Evolutionary conservation across 768 basidiomycete species (phyloP).

Genomic region (Termitomyces sp.): DNA sequence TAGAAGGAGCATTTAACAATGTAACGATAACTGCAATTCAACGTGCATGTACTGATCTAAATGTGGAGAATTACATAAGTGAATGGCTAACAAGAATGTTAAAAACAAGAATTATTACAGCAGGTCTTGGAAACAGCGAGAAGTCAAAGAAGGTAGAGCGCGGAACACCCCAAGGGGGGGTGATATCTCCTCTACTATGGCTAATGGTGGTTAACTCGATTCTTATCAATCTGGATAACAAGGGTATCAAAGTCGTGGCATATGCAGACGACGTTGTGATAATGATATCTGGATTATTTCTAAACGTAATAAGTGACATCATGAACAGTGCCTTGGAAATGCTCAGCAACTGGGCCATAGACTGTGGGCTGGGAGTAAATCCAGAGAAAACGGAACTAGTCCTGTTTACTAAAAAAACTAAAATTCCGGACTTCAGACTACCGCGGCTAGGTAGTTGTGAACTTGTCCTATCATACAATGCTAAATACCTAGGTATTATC

Average conservation of each 20-base stretch:
- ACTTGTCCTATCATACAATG: background rate
- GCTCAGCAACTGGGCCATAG: background rate
- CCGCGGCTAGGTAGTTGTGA: background rate
- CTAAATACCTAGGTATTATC: background rate
- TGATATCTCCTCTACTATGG: background rate
- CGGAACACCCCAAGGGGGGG: background rate
- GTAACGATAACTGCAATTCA: background rate
- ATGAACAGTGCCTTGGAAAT: background rate
- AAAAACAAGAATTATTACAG: background rate
- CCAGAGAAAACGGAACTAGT: background rate
- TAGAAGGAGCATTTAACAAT: background rate
- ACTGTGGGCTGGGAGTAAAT: background rate
- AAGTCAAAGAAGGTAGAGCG: background rate
- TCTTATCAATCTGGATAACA: background rate
- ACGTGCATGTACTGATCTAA: background rate
- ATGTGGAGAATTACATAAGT: background rate
- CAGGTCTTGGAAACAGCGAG: background rate
- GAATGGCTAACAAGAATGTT: background rate
- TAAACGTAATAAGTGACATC: background rate
- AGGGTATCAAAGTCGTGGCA: background rate
- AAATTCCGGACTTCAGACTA: background rate
- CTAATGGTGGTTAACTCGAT: background rate
- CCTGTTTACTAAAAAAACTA: background rate
- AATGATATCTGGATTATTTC: background rate
- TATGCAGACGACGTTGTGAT: background rate